phyloP scores from a whole-genome alignment of 768 basidiomycete genomes.

The Hypholoma fasciculare region DNA sequence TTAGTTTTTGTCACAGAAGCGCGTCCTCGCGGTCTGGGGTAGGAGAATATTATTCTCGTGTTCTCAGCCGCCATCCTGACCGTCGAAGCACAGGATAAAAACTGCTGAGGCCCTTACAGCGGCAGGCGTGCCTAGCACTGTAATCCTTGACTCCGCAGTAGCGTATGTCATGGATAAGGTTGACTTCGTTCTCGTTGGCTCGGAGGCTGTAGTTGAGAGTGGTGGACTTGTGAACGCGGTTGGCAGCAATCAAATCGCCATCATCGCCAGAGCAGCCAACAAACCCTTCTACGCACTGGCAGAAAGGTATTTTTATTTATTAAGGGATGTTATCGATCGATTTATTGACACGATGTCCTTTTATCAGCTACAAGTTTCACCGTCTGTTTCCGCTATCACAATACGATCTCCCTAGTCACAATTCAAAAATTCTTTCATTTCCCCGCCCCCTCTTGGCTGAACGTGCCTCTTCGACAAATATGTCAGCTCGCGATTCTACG shows the following conservation, averaged over 20 bases:
- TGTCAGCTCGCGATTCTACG: constrained; percentile 13
- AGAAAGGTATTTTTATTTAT: constrained; percentile 61
- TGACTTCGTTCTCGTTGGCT: constrained; percentile 93
- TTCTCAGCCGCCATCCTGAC: constrained; percentile 15
- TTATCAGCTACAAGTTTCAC: constrained; percentile 91
- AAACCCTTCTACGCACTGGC: constrained; percentile 97
- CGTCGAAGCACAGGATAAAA: constrained; percentile 60
- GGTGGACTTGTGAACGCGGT: constrained; percentile 92
- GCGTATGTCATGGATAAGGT: constrained; percentile 97
- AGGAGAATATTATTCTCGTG: constrained; percentile 29
- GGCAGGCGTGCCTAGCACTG: constrained; percentile 92
- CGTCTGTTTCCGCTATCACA: constrained; percentile 92
- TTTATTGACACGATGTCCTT: constrained; percentile 17
- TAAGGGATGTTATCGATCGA: constrained; percentile 21
- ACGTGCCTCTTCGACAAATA: constrained; percentile 22
- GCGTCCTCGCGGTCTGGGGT: constrained; percentile 87
- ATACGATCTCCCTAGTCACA: constrained; percentile 84
- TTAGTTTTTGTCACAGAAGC: constrained; percentile 96
- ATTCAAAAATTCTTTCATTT: constrained; percentile 73
- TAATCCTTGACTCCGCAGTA: constrained; percentile 94
- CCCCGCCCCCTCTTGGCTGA: constrained; percentile 38
- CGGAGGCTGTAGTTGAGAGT: constrained; percentile 97
- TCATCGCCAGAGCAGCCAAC: constrained; percentile 90
- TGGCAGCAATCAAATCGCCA: constrained; percentile 95
- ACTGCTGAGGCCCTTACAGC: constrained; percentile 87